A percentile compares a stretch with the other conserved stretches of the same genome.
Evolutionary conservation across 495 filamentous ascomycete genomes (phyloP).

Genomic region (Neohortaea acidophila): DNA sequence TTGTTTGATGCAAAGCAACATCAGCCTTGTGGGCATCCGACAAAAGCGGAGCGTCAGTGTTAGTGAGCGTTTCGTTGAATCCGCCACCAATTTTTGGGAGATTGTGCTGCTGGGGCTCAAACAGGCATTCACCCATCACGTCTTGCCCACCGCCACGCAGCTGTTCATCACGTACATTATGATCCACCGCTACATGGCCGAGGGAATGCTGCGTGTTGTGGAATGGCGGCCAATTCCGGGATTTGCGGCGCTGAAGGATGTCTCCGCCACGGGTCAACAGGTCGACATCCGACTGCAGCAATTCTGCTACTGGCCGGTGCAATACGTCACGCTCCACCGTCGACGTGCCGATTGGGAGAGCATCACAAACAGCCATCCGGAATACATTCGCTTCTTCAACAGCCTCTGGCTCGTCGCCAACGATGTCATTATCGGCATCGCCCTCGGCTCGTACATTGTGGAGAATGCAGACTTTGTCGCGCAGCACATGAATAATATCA

Average conservation of each 20-base stretch:
- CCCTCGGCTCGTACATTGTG: conserved; percentile 89
- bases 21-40: conserved; percentile 61
- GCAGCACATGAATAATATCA: conserved; percentile 58
- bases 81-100: conserved; percentile 69
- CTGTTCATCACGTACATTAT: conserved; percentile 64
- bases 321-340: conserved; percentile 78
- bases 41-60: conserved; percentile 78
- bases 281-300: conserved; percentile 95
- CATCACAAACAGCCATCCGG: conserved; percentile 84
- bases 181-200: conserved; percentile 65
- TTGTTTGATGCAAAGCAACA: conserved; percentile 71
- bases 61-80: conserved; percentile 86
- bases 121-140: conserved; percentile 56
- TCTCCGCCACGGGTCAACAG: conserved; percentile 95
- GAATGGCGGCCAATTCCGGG: conserved; percentile 75
- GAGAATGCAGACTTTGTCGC: conserved; percentile 83
- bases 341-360: conserved; percentile 90
- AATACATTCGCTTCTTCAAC: conserved; percentile 99
- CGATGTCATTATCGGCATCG: conserved; percentile 96
- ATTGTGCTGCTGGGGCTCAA: conserved; percentile 52
- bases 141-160: conserved; percentile 60
- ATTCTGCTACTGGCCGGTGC: conserved; percentile 97
- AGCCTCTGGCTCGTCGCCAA: conserved; percentile 97
- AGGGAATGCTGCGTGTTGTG: conserved; percentile 60
- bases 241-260: conserved; percentile 78